These are phyloP conservation scores for Monilinia polystroma DNA, from an alignment of 2,329 filamentous ascomycete species.

Conservation along the genomic window DNA sequence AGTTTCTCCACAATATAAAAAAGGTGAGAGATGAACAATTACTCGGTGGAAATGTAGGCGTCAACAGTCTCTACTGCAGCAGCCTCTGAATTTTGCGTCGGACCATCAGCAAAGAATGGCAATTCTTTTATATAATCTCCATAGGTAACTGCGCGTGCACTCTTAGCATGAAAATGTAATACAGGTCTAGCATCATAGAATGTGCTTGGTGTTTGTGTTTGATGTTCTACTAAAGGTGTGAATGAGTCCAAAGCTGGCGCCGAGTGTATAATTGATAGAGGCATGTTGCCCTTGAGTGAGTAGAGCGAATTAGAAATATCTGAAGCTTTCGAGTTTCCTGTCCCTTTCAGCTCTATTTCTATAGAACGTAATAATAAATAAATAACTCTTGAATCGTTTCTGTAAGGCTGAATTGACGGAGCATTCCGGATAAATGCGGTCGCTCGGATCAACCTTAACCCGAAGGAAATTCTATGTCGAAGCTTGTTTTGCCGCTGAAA, in stretches of 20 bases:
- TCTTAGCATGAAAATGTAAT: constrained; percentile 61
- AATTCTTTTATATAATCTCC: constrained; percentile 54
- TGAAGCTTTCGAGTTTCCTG: not conserved
- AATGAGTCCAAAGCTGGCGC: constrained; percentile 60
- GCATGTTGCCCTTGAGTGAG: constrained; percentile 28
- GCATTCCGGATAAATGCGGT: not conserved
- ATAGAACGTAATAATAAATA: not conserved
- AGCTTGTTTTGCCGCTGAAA: too few species aligned
- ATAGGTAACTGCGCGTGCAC: constrained; percentile 58
- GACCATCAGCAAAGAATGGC: constrained; percentile 46
- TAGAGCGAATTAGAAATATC: not conserved
- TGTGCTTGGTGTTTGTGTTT: constrained; percentile 68
- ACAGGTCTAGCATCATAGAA: constrained; percentile 72
- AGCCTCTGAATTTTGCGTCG: constrained; percentile 27
- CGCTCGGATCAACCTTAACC: not conserved
- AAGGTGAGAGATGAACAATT: constrained; percentile 32
- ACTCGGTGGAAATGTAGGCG: constrained; percentile 60
- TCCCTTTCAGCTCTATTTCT: not conserved
- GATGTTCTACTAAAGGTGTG: constrained; percentile 64
- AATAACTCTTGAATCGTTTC: constrained; percentile 7
- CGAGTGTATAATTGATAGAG: constrained; percentile 53
- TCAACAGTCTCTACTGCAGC: constrained; percentile 40
- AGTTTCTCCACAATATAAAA: constrained; percentile 23
- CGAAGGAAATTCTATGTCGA: not conserved
- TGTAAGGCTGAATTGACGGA: not conserved